phyloP scores from a whole-genome alignment of 2,329 filamentous ascomycete genomes.

The Fusarium sp. region DNA sequence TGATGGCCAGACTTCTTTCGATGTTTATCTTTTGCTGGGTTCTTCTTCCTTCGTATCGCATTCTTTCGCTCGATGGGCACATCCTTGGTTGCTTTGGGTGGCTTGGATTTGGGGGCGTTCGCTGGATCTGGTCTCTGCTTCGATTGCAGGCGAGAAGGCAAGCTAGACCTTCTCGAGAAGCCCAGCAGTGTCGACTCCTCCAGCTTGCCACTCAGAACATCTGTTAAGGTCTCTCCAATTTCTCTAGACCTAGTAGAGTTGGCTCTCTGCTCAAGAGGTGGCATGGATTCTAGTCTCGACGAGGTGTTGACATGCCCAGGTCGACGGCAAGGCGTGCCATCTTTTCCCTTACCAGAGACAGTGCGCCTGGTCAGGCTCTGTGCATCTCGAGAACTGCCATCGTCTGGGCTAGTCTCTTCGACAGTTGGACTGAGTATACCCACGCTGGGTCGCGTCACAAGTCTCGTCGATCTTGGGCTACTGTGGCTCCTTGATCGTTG shows the following conservation, averaged over 20 bases:
- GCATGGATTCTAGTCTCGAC: not conserved
- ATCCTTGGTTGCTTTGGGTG: not conserved
- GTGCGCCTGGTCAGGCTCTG: not conserved
- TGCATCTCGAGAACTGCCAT: not conserved
- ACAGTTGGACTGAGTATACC: conserved; percentile 47
- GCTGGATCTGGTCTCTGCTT: conserved; percentile 12
- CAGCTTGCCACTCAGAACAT: not conserved
- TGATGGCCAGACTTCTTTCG: not conserved
- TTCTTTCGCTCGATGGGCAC: conserved; percentile 30
- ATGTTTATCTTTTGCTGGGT: conserved; percentile 11
- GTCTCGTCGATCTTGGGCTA: conserved; percentile 37
- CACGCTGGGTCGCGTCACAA: conserved; percentile 39
- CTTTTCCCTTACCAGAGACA: not conserved
- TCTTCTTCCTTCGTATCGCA: conserved; percentile 29
- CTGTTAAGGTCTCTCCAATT: not conserved
- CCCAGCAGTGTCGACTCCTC: not conserved
- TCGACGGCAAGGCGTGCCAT: not conserved
- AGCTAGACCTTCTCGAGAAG: conserved; percentile 31
- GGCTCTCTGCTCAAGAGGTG: not conserved
- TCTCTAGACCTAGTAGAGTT: not conserved
- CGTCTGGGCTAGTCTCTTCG: conserved; percentile 45
- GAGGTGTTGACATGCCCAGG: not conserved
- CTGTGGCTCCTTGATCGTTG: conserved; percentile 36
- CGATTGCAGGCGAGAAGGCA: conserved; percentile 47
- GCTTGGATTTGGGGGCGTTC: not conserved